Evolutionary conservation across 352 stramenopile genomes (phyloP).

Genomic region (Globisporangium recalcitrans): DNA sequence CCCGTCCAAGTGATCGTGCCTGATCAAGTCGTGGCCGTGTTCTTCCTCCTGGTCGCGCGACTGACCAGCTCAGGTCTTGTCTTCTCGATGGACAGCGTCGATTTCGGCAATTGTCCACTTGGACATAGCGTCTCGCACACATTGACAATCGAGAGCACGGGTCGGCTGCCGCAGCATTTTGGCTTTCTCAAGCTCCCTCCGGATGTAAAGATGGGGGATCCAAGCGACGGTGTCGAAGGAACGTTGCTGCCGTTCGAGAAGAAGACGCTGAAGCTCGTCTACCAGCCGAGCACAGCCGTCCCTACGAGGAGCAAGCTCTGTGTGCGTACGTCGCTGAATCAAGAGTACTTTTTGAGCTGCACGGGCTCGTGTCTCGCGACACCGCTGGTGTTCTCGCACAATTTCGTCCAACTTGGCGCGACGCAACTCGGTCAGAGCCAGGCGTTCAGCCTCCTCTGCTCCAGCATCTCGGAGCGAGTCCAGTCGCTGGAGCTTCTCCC

Average conservation of each 20-base stretch:
- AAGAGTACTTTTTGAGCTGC: conserved; percentile 28
- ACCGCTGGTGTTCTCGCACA: conserved; percentile 31
- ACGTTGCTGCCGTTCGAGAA: conserved; percentile 30
- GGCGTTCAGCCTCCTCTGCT: conserved; percentile 26
- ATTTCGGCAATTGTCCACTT: conserved; percentile 37
- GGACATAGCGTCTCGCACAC: conserved; percentile 30
- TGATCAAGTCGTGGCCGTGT: conserved; percentile 44
- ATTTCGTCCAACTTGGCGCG: conserved; percentile 29
- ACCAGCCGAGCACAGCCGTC: conserved; percentile 18
- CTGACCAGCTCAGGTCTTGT: conserved; percentile 20
- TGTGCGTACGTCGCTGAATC: conserved; percentile 35
- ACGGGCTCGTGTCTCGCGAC: conserved; percentile 24
- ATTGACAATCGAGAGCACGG: conserved; percentile 27
- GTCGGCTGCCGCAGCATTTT: conserved; percentile 32
- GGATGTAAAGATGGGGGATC: conserved; percentile 24
- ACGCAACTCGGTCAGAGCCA: conserved; percentile 34
- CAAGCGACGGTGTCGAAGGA: conserved; percentile 22
- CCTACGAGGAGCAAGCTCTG: conserved; percentile 18
- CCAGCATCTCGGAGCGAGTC: conserved; percentile 27
- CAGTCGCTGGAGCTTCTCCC: conserved; percentile 26
- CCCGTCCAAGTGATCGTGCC: conserved; percentile 54
- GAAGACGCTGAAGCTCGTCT: conserved; percentile 25
- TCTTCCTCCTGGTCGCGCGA: conserved; percentile 31
- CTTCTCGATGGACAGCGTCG: conserved; percentile 16
- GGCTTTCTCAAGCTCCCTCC: conserved; percentile 24